Evolutionary conservation across 169 alveolate genomes (phyloP).

Genomic region (Eimeria necatrix): DNA sequence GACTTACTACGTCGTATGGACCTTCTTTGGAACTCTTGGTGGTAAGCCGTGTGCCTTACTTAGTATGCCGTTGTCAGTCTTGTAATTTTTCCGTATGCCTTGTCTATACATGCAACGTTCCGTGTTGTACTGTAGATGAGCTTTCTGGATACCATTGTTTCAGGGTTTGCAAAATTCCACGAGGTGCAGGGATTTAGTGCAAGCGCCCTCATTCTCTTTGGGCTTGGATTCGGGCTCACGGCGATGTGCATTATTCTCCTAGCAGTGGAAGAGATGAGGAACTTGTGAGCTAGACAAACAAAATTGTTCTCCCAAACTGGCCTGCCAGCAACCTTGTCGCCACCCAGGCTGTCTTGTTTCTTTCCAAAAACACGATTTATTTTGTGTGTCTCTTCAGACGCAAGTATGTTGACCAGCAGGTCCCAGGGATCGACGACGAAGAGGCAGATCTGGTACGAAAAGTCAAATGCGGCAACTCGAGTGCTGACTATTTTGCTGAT

Average conservation of each 20-base stretch:
- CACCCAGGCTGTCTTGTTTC: neutral
- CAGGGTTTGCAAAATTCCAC: constrained; percentile 88
- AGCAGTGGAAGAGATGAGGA: constrained; percentile 88
- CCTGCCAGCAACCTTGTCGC: no score
- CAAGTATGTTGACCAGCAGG: constrained; percentile 86
- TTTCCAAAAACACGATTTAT: neutral
- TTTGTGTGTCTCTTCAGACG: constrained; percentile 73
- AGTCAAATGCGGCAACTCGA: neutral
- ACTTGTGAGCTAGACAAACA: constrained; percentile 63
- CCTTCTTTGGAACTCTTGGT: constrained; percentile 91
- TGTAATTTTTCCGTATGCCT: neutral
- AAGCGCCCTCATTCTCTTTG: constrained; percentile 84
- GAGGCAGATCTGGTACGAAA: constrained; percentile 83
- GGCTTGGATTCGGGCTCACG: constrained; percentile 85
- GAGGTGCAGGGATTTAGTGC: constrained; percentile 89
- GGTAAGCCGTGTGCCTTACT: constrained; percentile 76
- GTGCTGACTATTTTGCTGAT: no score
- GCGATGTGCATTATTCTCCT: constrained; percentile 85
- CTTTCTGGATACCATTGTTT: neutral
- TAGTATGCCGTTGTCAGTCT: neutral
- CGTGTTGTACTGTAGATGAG: no score
- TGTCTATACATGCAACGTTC: neutral
- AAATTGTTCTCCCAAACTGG: no score
- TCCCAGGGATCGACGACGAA: constrained; percentile 86
- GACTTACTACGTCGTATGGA: constrained; percentile 91